Evolutionary conservation across 2,329 filamentous ascomycete species (phyloP).

Genomic region (Rhinocladiella similis): DNA sequence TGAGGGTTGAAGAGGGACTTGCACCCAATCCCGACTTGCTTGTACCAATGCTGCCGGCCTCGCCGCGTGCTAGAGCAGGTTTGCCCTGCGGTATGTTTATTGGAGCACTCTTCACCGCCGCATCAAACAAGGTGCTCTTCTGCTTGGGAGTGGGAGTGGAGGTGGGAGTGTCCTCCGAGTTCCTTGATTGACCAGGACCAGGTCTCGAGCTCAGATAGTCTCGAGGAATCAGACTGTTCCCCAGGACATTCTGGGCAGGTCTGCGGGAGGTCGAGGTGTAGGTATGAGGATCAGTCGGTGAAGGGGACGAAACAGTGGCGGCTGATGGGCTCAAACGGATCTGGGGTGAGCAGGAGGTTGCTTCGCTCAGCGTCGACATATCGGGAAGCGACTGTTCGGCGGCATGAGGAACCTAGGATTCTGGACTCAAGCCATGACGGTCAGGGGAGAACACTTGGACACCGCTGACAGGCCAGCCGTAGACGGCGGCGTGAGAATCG

Average conservation of each 20-base stretch:
- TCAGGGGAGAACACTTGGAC: constrained; percentile 21
- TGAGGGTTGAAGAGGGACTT: background rate
- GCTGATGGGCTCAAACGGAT: constrained; percentile 20
- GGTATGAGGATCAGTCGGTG: constrained; percentile 20
- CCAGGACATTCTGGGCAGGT: constrained; percentile 16
- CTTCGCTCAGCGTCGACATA: constrained; percentile 23
- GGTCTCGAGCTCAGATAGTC: constrained; percentile 35
- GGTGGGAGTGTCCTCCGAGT: constrained; percentile 2
- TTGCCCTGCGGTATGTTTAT: constrained; percentile 10
- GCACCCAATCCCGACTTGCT: background rate
- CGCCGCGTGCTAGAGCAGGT: constrained; percentile 1
- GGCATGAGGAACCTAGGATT: constrained; percentile 12
- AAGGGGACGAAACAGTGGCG: constrained; percentile 23
- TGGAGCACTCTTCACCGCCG: constrained; percentile 1
- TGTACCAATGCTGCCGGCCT: background rate
- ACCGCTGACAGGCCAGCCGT: constrained; percentile 27
- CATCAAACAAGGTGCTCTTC: constrained; percentile 10
- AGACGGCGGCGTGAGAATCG: constrained; percentile 12
- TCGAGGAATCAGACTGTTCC: constrained; percentile 36
- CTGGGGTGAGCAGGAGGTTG: constrained; percentile 19
- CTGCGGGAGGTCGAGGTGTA: constrained; percentile 14
- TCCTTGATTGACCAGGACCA: constrained; percentile 2
- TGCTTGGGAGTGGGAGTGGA: constrained; percentile 1
- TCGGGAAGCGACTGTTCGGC: constrained; percentile 14
- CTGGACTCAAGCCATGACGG: constrained; percentile 14